Base-by-base conservation (phyloP, 495 filamentous ascomycete species). In the Barbatosphaeria neglecta region DNA sequence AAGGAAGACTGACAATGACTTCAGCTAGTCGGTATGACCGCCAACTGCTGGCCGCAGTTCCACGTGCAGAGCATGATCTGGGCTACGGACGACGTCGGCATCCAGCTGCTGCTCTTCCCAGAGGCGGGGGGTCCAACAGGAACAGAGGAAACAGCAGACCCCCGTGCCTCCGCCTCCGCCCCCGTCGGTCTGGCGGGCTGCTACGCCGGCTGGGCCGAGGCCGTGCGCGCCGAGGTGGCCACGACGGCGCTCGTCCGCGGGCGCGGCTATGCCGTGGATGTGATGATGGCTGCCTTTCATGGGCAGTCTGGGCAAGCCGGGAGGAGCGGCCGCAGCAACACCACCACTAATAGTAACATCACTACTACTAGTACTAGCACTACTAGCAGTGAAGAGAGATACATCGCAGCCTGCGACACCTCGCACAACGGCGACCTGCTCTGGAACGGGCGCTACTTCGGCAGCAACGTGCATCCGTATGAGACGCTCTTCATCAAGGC, bases 61-160 rank as follows among this genome's bases (percentile, higher is more conserved):
- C 64, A 64, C 49, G 47, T 63, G 24, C 59, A 65, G 40, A 54
- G 59, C 46, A 64, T 62, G 59, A 56, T 67, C 46, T 59, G 50
- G 52, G 64, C 64, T 10, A 65, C 61, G 18, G 64, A 67, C 49
- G 11, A 37, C 15, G 22, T 52, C 17, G 64, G 64, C 35, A 51
- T 67, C 31, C 49, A 45, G 22, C 33, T 59, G 7, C 50, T 65
- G 2, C 57, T 67, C 6, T 41, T 50, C 44, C 56, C 52, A 0
- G 41, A 43, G 8, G 22, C 53, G 15, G n/a, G n/a, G n/a, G n/a
- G n/a, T n/a, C n/a, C n/a, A n/a, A n/a, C n/a, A n/a, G n/a, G n/a
- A n/a, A n/a, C n/a, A n/a, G n/a, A n/a, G n/a, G n/a, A n/a, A n/a
- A n/a, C n/a, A n/a, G n/a, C n/a, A n/a, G n/a, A n/a, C n/a, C n/a